A percentile compares a stretch with the other conserved stretches of the same genome.
Conservation (phyloP, 371 early-diverging fungal genomes). For the Apophysomyces variabilis region DNA sequence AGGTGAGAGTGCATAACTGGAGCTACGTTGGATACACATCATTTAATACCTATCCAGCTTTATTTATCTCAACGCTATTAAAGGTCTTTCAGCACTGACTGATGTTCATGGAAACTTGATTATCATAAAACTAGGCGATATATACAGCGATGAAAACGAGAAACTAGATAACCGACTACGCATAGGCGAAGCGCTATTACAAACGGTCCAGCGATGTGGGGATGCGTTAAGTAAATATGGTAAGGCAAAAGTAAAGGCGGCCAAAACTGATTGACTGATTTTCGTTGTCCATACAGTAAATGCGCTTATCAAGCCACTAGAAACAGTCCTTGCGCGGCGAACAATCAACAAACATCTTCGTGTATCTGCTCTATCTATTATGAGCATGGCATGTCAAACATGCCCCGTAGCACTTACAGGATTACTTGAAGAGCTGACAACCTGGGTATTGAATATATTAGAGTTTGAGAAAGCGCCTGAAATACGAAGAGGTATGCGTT, state of each 20-base stretch:
- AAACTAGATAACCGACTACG: slow-evolving; percentile 78
- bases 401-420: slow-evolving; percentile 72
- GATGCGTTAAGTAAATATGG: slow-evolving; percentile 80
- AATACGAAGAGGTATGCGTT: slow-evolving; percentile 62
- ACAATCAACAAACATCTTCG: slow-evolving; percentile 44
- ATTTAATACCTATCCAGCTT: slow-evolving; percentile 53
- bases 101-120: slow-evolving; percentile 78
- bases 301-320: slow-evolving; percentile 67
- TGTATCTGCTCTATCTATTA: slow-evolving; percentile 74
- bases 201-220: slow-evolving; percentile 83
- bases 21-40: background rate
- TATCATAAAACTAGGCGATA: slow-evolving; percentile 62
- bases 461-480: slow-evolving; percentile 65
- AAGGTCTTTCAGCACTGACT: slow-evolving; percentile 79
- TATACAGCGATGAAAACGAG: slow-evolving; percentile 64
- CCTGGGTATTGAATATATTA: slow-evolving; percentile 71
- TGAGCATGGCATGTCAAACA: slow-evolving; percentile 76
- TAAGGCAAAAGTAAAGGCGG: slow-evolving; percentile 15
- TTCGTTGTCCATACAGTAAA: slow-evolving; percentile 39
- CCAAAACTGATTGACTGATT: background rate
- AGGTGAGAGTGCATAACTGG: slow-evolving; percentile 46
- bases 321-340: slow-evolving; percentile 61
- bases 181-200: slow-evolving; percentile 87
- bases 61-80: slow-evolving; percentile 88
- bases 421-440: slow-evolving; percentile 65